phyloP scores from a whole-genome alignment of 2,329 filamentous ascomycete genomes.

The Cryphonectria japonica region DNA sequence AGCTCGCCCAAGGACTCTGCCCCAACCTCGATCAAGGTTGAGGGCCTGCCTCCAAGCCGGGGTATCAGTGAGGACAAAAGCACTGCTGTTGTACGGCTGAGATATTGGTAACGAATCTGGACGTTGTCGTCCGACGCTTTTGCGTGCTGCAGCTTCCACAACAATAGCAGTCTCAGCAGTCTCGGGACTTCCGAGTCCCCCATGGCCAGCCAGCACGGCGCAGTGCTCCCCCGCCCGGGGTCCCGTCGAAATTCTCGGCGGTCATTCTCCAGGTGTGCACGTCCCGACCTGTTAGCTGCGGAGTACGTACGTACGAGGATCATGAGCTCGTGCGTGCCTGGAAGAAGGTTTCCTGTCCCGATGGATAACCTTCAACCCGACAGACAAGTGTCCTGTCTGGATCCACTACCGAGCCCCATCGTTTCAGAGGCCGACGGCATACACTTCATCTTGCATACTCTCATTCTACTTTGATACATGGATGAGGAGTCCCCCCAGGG shows the following conservation, averaged over 20 bases:
- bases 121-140: neutral
- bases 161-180: neutral
- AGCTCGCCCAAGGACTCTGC: neutral
- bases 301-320: neutral
- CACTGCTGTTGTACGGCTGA: neutral
- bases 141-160: neutral
- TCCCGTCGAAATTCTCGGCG: conserved; percentile 1
- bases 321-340: neutral
- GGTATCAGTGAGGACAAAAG: neutral
- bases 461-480: neutral
- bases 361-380: neutral
- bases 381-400: neutral
- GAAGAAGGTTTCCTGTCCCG: neutral
- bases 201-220: neutral
- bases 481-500: neutral
- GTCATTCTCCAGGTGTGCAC: conserved; percentile 1
- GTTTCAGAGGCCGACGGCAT: neutral
- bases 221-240: neutral
- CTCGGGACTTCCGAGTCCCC: neutral
- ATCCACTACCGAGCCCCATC: neutral
- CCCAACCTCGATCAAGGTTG: neutral
- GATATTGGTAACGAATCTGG: neutral
- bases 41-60: neutral
- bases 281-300: neutral
- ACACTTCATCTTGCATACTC: neutral